Evolutionary conservation across 495 filamentous ascomycete species (phyloP).

Genomic region (Aspergillus cristatus): DNA sequence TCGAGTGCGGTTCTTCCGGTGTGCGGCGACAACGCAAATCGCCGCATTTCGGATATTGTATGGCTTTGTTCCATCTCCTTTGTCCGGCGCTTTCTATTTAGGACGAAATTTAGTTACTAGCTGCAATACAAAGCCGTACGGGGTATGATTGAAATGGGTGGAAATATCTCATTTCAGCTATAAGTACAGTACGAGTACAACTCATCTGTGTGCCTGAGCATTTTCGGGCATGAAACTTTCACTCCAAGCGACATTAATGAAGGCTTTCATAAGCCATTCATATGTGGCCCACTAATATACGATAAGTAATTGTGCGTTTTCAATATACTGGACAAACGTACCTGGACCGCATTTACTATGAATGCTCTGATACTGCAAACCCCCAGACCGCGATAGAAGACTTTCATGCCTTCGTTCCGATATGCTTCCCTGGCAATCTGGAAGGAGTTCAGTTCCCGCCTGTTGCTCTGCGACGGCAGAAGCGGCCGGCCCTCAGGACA

Average conservation of each 20-base stretch:
- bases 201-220: too few species aligned
- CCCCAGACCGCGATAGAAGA: slow-evolving; percentile 70
- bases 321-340: slow-evolving; percentile 16
- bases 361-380: slow-evolving; percentile 78
- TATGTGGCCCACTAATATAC: slow-evolving; percentile 66
- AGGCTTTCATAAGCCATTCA: slow-evolving; percentile 63
- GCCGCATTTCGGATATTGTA: slow-evolving; percentile 24
- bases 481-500: slow-evolving; percentile 21
- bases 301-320: slow-evolving; percentile 10
- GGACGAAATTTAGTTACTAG: slow-evolving; percentile 22
- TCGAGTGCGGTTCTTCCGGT: slow-evolving; percentile 21
- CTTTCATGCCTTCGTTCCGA: slow-evolving; percentile 47
- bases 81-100: slow-evolving; percentile 3
- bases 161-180: not conserved
- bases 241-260: slow-evolving; percentile 8
- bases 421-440: slow-evolving; percentile 57
- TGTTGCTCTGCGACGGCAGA: slow-evolving; percentile 7
- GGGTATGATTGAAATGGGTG: not conserved
- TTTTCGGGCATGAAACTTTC: not conserved
- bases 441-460: slow-evolving; percentile 41
- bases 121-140: slow-evolving; percentile 4
- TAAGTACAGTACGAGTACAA: too few species aligned
- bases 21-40: slow-evolving; percentile 17
- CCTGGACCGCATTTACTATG: slow-evolving; percentile 64
- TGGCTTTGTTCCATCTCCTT: not conserved